These are phyloP conservation scores for Dactylellina sp. DNA, from an alignment of 2,329 filamentous ascomycete species.

Conservation along the genomic window DNA sequence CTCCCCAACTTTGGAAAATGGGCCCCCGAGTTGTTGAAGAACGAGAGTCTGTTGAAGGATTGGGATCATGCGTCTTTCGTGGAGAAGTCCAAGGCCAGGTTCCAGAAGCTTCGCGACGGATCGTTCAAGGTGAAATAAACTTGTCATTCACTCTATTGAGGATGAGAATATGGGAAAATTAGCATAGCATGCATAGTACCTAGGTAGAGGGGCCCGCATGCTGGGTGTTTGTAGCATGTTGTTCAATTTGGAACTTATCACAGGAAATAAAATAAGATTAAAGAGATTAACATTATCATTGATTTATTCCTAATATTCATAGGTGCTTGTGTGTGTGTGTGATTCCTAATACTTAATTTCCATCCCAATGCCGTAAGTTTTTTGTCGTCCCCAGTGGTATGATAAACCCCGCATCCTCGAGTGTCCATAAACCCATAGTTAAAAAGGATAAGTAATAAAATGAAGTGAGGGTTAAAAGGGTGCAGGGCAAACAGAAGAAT, in stretches of 20 bases:
- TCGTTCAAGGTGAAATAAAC: slow-evolving; percentile 22
- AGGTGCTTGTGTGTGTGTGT: slow-evolving; percentile 22
- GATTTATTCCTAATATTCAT: slow-evolving; percentile 46
- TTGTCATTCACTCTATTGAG: no score
- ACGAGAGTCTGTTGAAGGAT: slow-evolving; percentile 75
- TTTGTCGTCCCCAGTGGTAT: slow-evolving; percentile 26
- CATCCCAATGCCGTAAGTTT: slow-evolving; percentile 42
- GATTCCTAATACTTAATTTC: background rate
- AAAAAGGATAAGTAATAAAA: slow-evolving; percentile 36
- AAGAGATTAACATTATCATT: slow-evolving; percentile 57
- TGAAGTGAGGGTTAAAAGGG: slow-evolving; percentile 26
- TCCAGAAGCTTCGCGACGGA: slow-evolving; percentile 60
- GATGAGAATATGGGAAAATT: background rate
- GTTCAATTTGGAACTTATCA: no score
- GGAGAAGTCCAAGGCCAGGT: slow-evolving; percentile 65
- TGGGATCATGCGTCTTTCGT: slow-evolving; percentile 70
- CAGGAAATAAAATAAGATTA: background rate
- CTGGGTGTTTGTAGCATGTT: no score
- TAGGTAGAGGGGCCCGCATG: no score
- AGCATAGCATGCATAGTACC: no score
- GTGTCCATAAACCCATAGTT: slow-evolving; percentile 27
- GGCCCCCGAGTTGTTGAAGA: slow-evolving; percentile 71
- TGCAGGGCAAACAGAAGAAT: slow-evolving; percentile 9
- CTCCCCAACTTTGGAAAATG: slow-evolving; percentile 75
- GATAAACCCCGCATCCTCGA: slow-evolving; percentile 10